These are phyloP conservation scores for Hypoxylon sp. DNA, from an alignment of 2,329 filamentous ascomycete genomes.

Conservation along the genomic window DNA sequence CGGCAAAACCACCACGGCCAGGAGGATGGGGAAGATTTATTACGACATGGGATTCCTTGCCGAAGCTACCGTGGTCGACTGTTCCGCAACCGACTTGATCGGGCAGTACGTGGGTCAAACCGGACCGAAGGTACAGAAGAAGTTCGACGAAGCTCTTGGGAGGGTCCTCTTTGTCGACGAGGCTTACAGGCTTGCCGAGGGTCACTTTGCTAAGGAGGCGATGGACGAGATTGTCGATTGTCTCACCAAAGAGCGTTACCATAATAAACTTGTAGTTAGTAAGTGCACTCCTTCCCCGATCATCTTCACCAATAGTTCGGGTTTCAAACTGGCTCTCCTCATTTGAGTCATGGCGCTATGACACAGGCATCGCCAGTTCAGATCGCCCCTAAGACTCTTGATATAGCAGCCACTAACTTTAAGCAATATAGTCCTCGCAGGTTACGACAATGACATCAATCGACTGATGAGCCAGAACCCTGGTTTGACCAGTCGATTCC, in stretches of 20 bases:
- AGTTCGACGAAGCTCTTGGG: conserved; percentile 70
- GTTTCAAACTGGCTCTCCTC: not conserved
- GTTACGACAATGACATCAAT: conserved; percentile 78
- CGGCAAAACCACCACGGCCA: conserved; percentile 76
- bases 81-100: conserved; percentile 77
- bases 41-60: conserved; percentile 81
- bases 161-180: conserved; percentile 80
- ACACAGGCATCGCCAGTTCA: not conserved
- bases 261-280: conserved; percentile 72
- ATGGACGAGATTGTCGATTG: conserved; percentile 68
- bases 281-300: conserved; percentile 22
- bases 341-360: not conserved
- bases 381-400: no score
- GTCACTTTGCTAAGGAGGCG: conserved; percentile 70
- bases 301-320: not conserved
- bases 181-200: conserved; percentile 75
- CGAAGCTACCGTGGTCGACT: conserved; percentile 72
- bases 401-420: no score
- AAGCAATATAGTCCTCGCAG: conserved; percentile 74
- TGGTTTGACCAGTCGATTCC: conserved; percentile 75
- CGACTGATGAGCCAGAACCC: conserved; percentile 72
- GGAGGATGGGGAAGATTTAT: conserved; percentile 81
- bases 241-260: conserved; percentile 69
- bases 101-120: conserved; percentile 75
- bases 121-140: conserved; percentile 68